Base-by-base conservation (phyloP, 2,329 filamentous ascomycete genomes). In the Hypocreales sp. region DNA sequence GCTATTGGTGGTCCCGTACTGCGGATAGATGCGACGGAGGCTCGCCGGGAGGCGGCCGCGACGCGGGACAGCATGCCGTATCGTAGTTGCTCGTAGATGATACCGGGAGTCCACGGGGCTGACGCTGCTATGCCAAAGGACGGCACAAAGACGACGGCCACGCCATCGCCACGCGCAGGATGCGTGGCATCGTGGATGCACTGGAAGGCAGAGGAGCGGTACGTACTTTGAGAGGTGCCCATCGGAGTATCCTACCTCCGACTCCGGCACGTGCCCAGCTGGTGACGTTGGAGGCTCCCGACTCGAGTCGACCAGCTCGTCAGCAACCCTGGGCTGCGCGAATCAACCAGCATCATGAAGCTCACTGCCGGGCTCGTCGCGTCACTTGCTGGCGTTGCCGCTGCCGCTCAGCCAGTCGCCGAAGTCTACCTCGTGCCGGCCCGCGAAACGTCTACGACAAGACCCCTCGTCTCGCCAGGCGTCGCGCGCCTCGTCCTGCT, bases 401-500 rank as follows among this genome's bases (percentile, higher is more conserved):
- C 51, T 30, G 55, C 59, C 26, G 42, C 47, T 26, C 44, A 50
- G 27, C 49, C 53, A 27, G 42, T 49, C 22, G 66, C 67, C 28
- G 56, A 64, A 37, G 67, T 67, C 36, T 74, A 65, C 47, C 54
- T 73, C 31, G 53, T 72, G 26, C 53, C 50, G 29, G 33, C 40
- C 30, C 39, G 40, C 34, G 42, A 45, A 23, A 36, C 40, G 8
- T 17, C 32, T 25, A 40, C 43, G 22, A 38, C 49, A 18, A 41
- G 53, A 25, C 50, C 60, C 27, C 54, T 55, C 24, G 47, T 72
- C 39, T 57, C 64, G 26, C 58, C 60, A 39, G 58, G 64, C 45
- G 53, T 71, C 44, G 67, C 64, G 31, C 60, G 66, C 42, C 57
- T 74, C 33, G 58, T 77, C 40, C 47, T 76, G 25, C 60, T 72